These are phyloP conservation scores for Talaromyces sp. DNA, from an alignment of 2,329 filamentous ascomycete species.

Conservation along the genomic window DNA sequence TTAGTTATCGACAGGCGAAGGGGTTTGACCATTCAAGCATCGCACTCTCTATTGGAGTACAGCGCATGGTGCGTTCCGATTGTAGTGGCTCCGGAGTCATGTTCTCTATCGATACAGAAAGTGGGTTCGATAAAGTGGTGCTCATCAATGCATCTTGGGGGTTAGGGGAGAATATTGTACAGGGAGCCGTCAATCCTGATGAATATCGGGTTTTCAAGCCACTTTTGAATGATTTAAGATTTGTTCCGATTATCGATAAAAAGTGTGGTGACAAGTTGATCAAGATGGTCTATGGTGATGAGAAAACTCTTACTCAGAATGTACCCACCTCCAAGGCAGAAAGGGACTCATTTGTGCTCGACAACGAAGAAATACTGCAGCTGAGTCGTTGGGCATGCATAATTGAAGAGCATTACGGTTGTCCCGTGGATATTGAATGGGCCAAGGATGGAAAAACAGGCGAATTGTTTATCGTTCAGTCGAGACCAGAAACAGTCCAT, in stretches of 20 bases:
- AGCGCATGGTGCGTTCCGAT: conserved; percentile 29
- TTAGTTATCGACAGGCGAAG: conserved; percentile 25
- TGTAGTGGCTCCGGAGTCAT: conserved; percentile 32
- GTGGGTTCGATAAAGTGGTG: conserved; percentile 34
- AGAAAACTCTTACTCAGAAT: conserved; percentile 25
- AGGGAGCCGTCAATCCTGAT: conserved; percentile 34
- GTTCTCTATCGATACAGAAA: conserved; percentile 38
- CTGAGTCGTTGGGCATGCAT: conserved; percentile 30
- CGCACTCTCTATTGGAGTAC: conserved; percentile 18
- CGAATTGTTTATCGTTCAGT: conserved; percentile 32
- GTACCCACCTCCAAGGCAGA: conserved; percentile 33
- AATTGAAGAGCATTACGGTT: conserved; percentile 31
- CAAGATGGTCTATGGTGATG: conserved; percentile 32
- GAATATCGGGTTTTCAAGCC: conserved; percentile 37
- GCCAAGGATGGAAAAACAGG: conserved; percentile 25
- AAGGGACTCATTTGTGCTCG: conserved; percentile 26
- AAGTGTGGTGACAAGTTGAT: conserved; percentile 28
- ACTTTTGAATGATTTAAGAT: conserved; percentile 19
- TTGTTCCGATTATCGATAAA: conserved; percentile 30
- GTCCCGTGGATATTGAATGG: conserved; percentile 37
- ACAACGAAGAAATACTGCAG: conserved; percentile 29
- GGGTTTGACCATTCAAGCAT: conserved; percentile 18
- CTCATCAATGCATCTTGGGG: conserved; percentile 36
- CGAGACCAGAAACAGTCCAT: conserved; percentile 33
- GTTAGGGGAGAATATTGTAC: conserved; percentile 34